Percentiles rank a stretch among this genome's conserved stretches.
Conservation (phyloP, 306 rosid species). For the Dicorynia guianensis region DNA sequence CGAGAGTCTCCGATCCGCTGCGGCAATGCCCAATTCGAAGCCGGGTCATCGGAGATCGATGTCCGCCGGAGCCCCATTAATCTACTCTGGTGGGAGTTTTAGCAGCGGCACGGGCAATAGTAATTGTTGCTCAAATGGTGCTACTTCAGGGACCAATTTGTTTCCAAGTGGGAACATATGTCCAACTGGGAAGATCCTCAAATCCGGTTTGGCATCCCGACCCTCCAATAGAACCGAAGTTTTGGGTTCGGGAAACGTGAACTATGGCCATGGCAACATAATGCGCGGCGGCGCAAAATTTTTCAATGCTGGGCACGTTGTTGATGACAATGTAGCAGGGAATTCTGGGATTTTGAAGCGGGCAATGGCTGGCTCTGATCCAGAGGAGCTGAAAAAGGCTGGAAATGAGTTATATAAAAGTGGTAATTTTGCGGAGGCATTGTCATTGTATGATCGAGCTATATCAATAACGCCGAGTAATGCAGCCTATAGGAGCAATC, state of each 20-base stretch:
- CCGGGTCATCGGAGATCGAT: constrained; percentile 86
- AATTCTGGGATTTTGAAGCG: constrained; percentile 43
- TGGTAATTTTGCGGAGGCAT: constrained; percentile 74
- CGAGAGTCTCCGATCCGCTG: constrained; percentile 57
- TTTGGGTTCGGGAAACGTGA: constrained; percentile 73
- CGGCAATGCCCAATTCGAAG: constrained; percentile 39
- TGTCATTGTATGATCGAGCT: constrained; percentile 85
- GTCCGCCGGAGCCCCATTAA: constrained; percentile 82
- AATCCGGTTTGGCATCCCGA: constrained; percentile 55
- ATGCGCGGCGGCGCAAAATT: constrained; percentile 65
- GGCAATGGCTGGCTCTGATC: constrained; percentile 59
- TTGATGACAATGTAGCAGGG: constrained; percentile 34
- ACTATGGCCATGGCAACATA: constrained; percentile 91
- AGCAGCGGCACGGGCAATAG: constrained; percentile 17
- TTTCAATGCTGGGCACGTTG: constrained; percentile 32
- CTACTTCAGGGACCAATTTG: constrained; percentile 41
- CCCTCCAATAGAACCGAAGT: constrained; percentile 67
- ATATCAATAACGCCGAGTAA: constrained; percentile 69
- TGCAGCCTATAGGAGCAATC: constrained; percentile 77
- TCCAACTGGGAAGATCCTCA: constrained; percentile 70
- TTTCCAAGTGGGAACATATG: constrained; percentile 80
- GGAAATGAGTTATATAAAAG: constrained; percentile 75
- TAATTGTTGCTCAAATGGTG: constrained; percentile 32
- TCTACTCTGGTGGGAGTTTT: constrained; percentile 68
- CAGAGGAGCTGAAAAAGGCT: constrained; percentile 74